These are phyloP conservation scores for Fragaria iinumae DNA, from an alignment of 306 rosid genomes.

Conservation along the genomic window DNA sequence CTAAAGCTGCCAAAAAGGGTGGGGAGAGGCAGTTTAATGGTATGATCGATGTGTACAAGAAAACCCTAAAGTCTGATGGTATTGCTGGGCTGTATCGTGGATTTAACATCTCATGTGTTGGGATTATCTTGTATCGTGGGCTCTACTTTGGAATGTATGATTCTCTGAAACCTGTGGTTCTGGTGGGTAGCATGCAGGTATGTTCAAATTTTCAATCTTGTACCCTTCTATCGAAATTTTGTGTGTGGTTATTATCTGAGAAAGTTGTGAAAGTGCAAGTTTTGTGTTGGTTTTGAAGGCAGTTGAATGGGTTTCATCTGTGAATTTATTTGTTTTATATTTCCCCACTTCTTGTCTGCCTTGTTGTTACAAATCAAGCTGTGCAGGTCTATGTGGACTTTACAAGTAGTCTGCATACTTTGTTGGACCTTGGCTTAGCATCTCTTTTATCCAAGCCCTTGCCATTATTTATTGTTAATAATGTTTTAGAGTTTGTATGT, in stretches of 20 bases:
- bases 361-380: not conserved
- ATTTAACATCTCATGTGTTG: conserved; percentile 74
- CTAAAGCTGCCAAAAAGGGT: conserved; percentile 79
- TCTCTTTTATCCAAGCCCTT: not conserved
- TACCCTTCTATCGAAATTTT: not conserved
- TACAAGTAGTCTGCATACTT: not conserved
- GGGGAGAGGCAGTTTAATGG: conserved; percentile 95
- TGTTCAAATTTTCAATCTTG: conserved; percentile 1
- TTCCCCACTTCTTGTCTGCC: not conserved
- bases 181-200: conserved; percentile 77
- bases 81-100: conserved; percentile 87
- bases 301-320: not conserved
- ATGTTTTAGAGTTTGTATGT: not conserved
- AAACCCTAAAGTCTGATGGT: conserved; percentile 78
- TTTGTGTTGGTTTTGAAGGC: not conserved
- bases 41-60: conserved; percentile 71
- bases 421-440: not conserved
- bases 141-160: conserved; percentile 91
- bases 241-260: not conserved
- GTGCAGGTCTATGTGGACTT: not conserved
- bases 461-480: not conserved
- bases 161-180: conserved; percentile 79
- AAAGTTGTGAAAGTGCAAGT: not conserved
- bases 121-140: conserved; percentile 88
- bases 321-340: not conserved